phyloP scores from a whole-genome alignment of 495 filamentous ascomycete species.

The Neurospora discreta region DNA sequence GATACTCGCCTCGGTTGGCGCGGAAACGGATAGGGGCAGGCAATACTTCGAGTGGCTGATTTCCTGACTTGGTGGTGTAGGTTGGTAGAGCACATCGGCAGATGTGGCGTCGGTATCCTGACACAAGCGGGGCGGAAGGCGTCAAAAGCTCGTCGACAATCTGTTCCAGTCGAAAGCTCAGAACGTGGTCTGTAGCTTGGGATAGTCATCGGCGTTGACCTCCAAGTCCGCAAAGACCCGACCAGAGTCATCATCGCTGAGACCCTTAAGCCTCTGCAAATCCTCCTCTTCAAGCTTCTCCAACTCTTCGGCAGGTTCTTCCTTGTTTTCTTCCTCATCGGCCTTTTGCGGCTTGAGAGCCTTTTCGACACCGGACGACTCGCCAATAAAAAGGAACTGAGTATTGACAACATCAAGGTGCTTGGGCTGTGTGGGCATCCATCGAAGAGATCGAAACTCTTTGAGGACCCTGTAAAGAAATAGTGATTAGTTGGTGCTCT shows the following conservation, averaged over 20 bases:
- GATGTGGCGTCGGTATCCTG: neutral
- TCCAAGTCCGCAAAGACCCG: constrained; percentile 34
- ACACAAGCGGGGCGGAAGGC: neutral
- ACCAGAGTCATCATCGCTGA: constrained; percentile 25
- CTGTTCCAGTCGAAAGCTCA: constrained; percentile 1
- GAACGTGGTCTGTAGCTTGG: constrained; percentile 32
- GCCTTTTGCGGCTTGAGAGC: constrained; percentile 48
- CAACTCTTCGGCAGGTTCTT: constrained; percentile 44
- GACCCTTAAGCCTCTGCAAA: constrained; percentile 23
- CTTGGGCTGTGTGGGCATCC: constrained; percentile 63
- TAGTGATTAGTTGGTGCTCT: constrained; percentile 3
- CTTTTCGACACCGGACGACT: constrained; percentile 51
- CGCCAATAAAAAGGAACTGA: constrained; percentile 76
- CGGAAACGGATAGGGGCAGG: neutral
- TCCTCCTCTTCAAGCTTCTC: constrained; percentile 36
- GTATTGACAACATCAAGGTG: constrained; percentile 69
- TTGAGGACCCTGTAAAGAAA: constrained; percentile 44
- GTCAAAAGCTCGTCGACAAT: neutral
- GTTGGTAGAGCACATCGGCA: neutral
- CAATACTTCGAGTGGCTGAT: neutral
- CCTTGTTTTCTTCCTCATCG: constrained; percentile 43
- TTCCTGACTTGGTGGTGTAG: neutral
- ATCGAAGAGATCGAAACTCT: constrained; percentile 63
- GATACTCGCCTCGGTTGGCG: neutral
- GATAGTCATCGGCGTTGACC: constrained; percentile 27